Evolutionary conservation across 2,329 filamentous ascomycete genomes (phyloP).

Genomic region (Penicillium sp.): DNA sequence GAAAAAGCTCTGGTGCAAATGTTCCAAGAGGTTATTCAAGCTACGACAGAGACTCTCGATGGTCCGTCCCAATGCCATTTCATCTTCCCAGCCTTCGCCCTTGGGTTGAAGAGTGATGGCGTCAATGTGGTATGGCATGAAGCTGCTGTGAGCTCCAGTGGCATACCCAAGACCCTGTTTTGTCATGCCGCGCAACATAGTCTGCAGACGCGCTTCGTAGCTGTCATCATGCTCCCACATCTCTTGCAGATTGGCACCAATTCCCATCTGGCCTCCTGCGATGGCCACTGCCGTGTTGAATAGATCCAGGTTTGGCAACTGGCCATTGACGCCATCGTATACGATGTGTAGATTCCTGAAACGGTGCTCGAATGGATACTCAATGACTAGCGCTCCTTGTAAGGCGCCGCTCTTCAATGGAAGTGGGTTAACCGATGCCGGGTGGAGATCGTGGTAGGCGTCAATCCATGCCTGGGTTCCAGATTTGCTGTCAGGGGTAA

Average conservation of each 20-base stretch:
- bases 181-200: conserved; percentile 89
- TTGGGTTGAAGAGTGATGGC: conserved; percentile 90
- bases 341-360: conserved; percentile 89
- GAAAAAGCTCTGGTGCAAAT: conserved; percentile 98
- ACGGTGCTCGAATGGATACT: conserved; percentile 80
- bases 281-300: conserved; percentile 92
- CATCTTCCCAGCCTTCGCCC: conserved; percentile 92
- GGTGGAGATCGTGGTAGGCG: conserved; percentile 90
- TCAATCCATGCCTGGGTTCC: conserved; percentile 97
- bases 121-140: conserved; percentile 97
- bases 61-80: conserved; percentile 89
- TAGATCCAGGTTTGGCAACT: conserved; percentile 91
- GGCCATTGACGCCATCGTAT: conserved; percentile 94
- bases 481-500: conserved; percentile 83
- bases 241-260: conserved; percentile 77
- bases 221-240: conserved; percentile 76
- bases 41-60: conserved; percentile 90
- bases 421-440: conserved; percentile 68
- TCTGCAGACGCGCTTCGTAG: conserved; percentile 79
- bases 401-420: conserved; percentile 90
- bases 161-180: conserved; percentile 87
- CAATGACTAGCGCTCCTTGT: conserved; percentile 89
- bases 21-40: conserved; percentile 93
- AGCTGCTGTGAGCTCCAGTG: conserved; percentile 88
- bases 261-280: conserved; percentile 87